Percentiles rank a stretch among this genome's conserved stretches.
These are phyloP conservation scores for Echinochloa phyllopogon DNA, from an alignment of 176 grass and related monocot genomes.

Conservation along the genomic window DNA sequence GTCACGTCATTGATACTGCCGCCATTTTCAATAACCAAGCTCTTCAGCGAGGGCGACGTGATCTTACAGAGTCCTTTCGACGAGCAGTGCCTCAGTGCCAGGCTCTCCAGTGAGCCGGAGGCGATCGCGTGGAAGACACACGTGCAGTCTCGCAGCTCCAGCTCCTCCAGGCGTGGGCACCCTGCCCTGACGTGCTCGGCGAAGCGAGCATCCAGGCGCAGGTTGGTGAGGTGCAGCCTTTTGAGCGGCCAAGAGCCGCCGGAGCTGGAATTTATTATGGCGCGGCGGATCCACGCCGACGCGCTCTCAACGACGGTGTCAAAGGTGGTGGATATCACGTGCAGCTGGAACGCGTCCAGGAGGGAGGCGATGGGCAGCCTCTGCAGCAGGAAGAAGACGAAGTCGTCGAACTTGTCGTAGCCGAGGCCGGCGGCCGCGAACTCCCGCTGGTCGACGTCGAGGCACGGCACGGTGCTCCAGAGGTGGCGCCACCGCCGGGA, in stretches of 20 bases:
- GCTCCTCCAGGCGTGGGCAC: neutral
- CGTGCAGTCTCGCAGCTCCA: neutral
- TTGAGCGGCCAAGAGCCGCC: neutral
- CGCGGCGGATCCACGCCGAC: neutral
- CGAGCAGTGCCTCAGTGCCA: accelerated
- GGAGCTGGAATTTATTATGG: neutral
- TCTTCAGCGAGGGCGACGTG: neutral
- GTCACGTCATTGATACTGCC: too few species aligned
- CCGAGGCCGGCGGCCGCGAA: neutral
- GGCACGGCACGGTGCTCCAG: neutral
- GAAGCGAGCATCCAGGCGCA: neutral
- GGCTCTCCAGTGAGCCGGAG: neutral
- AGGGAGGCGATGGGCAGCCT: neutral
- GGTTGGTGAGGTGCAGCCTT: neutral
- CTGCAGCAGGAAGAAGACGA: neutral
- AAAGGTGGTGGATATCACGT: neutral
- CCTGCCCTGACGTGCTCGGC: neutral
- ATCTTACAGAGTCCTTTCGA: neutral
- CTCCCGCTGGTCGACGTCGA: neutral
- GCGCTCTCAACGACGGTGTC: accelerated
- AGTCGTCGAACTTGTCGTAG: neutral
- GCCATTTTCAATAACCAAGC: neutral
- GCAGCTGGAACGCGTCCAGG: neutral
- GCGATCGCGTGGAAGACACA: neutral
- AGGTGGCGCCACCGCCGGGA: neutral